phyloP scores from a whole-genome alignment of 2,329 filamentous ascomycete species.

The Verticillium longisporum region DNA sequence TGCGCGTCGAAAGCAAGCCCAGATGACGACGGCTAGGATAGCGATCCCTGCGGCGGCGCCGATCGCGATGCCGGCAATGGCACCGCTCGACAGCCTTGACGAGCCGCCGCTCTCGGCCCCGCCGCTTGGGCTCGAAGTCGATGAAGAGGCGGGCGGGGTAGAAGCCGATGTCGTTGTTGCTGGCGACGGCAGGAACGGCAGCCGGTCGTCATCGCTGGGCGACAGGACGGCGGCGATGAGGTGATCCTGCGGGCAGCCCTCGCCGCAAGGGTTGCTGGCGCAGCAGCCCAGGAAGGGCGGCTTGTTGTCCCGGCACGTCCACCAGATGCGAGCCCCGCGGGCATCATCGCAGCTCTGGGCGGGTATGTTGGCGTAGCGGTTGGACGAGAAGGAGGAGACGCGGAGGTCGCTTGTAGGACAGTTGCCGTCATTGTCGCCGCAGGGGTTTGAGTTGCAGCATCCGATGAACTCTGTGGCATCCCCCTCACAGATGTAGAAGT shows the following conservation, averaged over 20 bases:
- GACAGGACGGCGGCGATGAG: slow-evolving; percentile 19
- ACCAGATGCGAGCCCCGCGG: slow-evolving; percentile 20
- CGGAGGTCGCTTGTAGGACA: slow-evolving; percentile 23
- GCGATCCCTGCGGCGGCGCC: slow-evolving; percentile 8
- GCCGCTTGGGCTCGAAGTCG: background rate
- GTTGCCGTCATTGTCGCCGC: slow-evolving; percentile 18
- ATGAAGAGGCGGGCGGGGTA: background rate
- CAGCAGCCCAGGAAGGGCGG: slow-evolving; percentile 34
- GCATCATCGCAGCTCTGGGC: slow-evolving; percentile 23
- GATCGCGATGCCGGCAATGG: slow-evolving; percentile 14
- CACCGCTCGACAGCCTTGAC: slow-evolving; percentile 5
- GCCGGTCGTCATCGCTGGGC: slow-evolving; percentile 6
- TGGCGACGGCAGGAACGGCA: slow-evolving; percentile 7
- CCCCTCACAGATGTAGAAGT: slow-evolving; percentile 28
- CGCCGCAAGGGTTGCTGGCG: slow-evolving; percentile 22
- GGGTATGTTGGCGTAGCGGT: slow-evolving; percentile 17
- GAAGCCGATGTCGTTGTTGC: slow-evolving; percentile 1
- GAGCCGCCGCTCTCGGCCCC: background rate
- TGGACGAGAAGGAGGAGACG: slow-evolving; percentile 19
- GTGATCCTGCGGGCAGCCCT: slow-evolving; percentile 16
- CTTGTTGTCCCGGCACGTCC: slow-evolving; percentile 19
- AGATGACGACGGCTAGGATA: slow-evolving; percentile 6
- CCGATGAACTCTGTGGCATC: slow-evolving; percentile 28
- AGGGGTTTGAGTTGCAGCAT: slow-evolving; percentile 31
- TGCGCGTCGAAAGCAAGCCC: slow-evolving; percentile 8